phyloP scores from a whole-genome alignment of 2,329 filamentous ascomycete genomes.

The Fusarium citri region DNA sequence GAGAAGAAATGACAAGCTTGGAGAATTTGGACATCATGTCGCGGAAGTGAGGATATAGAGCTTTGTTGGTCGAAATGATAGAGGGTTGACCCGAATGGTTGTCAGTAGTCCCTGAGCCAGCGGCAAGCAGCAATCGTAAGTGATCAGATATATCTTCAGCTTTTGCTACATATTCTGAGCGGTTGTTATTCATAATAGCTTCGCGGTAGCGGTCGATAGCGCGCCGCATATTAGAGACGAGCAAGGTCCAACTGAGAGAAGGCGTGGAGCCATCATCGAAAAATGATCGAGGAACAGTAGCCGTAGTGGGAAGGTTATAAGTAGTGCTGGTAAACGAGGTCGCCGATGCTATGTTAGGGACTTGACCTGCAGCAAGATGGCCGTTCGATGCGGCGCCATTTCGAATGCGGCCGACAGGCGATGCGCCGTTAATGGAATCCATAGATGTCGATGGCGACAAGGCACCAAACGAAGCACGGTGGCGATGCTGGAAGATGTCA shows the following conservation, averaged over 20 bases:
- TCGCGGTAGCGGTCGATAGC: constrained; percentile 92
- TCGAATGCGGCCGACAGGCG: constrained; percentile 67
- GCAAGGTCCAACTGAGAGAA: constrained; percentile 86
- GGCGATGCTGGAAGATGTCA: constrained; percentile 61
- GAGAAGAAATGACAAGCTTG: constrained; percentile 97
- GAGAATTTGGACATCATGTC: constrained; percentile 99
- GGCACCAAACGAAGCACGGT: constrained; percentile 76
- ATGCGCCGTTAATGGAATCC: constrained; percentile 84
- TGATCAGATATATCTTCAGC: constrained; percentile 99
- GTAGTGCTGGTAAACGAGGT: constrained; percentile 71
- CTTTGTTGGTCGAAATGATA: constrained; percentile 99
- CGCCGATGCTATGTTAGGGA: constrained; percentile 67
- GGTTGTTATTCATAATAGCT: constrained; percentile 83
- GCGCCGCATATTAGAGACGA: constrained; percentile 92
- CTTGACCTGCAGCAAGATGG: constrained; percentile 52
- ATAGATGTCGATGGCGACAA: constrained; percentile 90
- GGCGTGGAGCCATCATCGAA: constrained; percentile 88
- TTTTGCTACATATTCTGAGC: constrained; percentile 89
- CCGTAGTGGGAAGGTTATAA: constrained; percentile 68
- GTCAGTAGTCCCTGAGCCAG: constrained; percentile 95
- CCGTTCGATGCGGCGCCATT: constrained; percentile 66
- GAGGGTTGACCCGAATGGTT: constrained; percentile 99
- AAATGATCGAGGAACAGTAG: constrained; percentile 81
- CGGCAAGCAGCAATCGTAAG: constrained; percentile 89
- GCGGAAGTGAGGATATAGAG: constrained; percentile 94